Evolutionary conservation across 2,329 filamentous ascomycete species (phyloP).

Genomic region (Phaeosphaeriaceae sp.): DNA sequence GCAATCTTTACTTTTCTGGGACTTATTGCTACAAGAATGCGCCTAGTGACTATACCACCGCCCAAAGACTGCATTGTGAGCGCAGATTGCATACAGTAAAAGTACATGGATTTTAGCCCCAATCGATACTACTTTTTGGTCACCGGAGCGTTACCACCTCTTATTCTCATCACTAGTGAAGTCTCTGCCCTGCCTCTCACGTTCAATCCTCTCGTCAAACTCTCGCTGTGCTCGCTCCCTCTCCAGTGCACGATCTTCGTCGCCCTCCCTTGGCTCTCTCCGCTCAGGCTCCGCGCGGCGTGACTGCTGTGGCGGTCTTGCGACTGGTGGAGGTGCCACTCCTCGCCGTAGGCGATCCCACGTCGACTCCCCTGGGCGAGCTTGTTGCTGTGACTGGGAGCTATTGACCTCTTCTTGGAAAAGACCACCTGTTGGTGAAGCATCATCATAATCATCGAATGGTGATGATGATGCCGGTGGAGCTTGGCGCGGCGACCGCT

Average conservation of each 20-base stretch:
- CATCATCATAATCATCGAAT: slow-evolving; percentile 41
- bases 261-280: slow-evolving; percentile 39
- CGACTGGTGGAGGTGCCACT: slow-evolving; percentile 21
- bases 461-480: slow-evolving; percentile 15
- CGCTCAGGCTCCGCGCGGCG: slow-evolving; percentile 24
- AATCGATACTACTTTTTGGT: background rate
- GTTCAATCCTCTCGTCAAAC: slow-evolving; percentile 58
- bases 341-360: slow-evolving; percentile 55
- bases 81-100: background rate
- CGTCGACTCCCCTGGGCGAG: slow-evolving; percentile 44
- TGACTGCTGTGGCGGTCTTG: slow-evolving; percentile 18
- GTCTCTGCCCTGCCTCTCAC: slow-evolving; percentile 55
- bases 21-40: background rate
- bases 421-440: slow-evolving; percentile 47
- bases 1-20: too few species aligned
- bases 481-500: slow-evolving; percentile 9
- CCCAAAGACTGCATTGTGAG: background rate
- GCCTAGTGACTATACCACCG: background rate
- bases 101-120: background rate
- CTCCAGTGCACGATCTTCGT: slow-evolving; percentile 53
- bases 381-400: slow-evolving; percentile 16
- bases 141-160: slow-evolving; percentile 34
- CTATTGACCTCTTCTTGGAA: slow-evolving; percentile 40
- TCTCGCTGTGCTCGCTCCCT: slow-evolving; percentile 57
- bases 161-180: slow-evolving; percentile 14